phyloP scores from a whole-genome alignment of 768 basidiomycete genomes.

The Russula emetica region DNA sequence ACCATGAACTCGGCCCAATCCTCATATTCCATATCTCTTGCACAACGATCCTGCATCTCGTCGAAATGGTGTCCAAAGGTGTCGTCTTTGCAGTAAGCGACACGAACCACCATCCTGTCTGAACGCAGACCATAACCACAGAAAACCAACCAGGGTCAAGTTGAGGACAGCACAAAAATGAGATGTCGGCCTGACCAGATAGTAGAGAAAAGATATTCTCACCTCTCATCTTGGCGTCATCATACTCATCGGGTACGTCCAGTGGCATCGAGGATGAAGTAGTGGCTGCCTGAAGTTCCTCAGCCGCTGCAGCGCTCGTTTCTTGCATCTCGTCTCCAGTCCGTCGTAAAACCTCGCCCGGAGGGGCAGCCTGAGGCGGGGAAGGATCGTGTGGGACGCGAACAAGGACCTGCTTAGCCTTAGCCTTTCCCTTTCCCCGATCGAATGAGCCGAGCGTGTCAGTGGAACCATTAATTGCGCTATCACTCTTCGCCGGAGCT shows the following conservation, averaged over 20 bases:
- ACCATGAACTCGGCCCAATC: slow-evolving; percentile 83
- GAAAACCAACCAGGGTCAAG: not conserved
- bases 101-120: slow-evolving; percentile 90
- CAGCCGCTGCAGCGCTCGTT: slow-evolving; percentile 62
- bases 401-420: slow-evolving; percentile 23
- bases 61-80: slow-evolving; percentile 51
- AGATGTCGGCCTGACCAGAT: not conserved
- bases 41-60: slow-evolving; percentile 62
- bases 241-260: slow-evolving; percentile 30
- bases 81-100: slow-evolving; percentile 58
- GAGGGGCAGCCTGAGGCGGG: slow-evolving; percentile 49
- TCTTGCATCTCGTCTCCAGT: slow-evolving; percentile 50
- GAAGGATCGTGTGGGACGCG: slow-evolving; percentile 29
- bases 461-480: not conserved
- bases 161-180: not conserved
- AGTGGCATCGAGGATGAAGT: slow-evolving; percentile 24
- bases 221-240: slow-evolving; percentile 75
- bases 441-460: not conserved
- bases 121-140: slow-evolving; percentile 25
- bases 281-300: slow-evolving; percentile 29
- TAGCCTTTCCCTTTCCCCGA: slow-evolving; percentile 31
- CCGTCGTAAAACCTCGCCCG: slow-evolving; percentile 62
- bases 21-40: slow-evolving; percentile 55
- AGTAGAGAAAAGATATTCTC: slow-evolving; percentile 24
- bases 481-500: slow-evolving; percentile 8